A percentile compares a stretch with the other conserved stretches of the same genome.
phyloP scores from a whole-genome alignment of 2,329 filamentous ascomycete genomes.

The Diaporthe destruens region DNA sequence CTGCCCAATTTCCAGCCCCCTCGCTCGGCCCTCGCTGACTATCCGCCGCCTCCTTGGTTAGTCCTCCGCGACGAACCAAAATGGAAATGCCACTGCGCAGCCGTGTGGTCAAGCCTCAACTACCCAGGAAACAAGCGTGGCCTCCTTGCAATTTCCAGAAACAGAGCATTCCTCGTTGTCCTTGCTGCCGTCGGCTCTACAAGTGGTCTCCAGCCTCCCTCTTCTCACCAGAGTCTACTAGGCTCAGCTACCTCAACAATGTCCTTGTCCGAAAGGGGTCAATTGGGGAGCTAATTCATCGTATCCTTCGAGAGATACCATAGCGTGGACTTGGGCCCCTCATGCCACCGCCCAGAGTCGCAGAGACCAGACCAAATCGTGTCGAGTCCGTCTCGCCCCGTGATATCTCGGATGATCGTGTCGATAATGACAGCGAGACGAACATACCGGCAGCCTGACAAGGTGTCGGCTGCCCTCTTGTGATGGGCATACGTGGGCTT shows the following conservation, averaged over 20 bases:
- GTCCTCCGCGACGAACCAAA: not conserved
- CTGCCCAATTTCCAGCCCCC: constrained; percentile 8
- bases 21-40: constrained; percentile 11
- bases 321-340: constrained; percentile 11
- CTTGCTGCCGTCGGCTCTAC: too few species aligned
- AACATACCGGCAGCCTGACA: not conserved
- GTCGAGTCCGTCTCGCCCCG: constrained; percentile 18
- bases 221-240: not conserved
- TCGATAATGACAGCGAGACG: not conserved
- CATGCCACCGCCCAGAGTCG: not conserved
- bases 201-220: not conserved
- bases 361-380: constrained; percentile 14
- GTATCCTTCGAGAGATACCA: constrained; percentile 4
- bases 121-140: not conserved
- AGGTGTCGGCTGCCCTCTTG: not conserved
- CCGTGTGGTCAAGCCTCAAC: not conserved
- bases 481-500: not conserved
- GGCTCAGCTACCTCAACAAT: not conserved
- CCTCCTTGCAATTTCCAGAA: not conserved
- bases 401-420: not conserved
- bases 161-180: not conserved
- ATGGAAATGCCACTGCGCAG: not conserved
- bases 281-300: constrained; percentile 18
- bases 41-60: not conserved
- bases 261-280: not conserved